Conservation (phyloP, 2,329 filamentous ascomycete genomes). For the Alternaria sp. region DNA sequence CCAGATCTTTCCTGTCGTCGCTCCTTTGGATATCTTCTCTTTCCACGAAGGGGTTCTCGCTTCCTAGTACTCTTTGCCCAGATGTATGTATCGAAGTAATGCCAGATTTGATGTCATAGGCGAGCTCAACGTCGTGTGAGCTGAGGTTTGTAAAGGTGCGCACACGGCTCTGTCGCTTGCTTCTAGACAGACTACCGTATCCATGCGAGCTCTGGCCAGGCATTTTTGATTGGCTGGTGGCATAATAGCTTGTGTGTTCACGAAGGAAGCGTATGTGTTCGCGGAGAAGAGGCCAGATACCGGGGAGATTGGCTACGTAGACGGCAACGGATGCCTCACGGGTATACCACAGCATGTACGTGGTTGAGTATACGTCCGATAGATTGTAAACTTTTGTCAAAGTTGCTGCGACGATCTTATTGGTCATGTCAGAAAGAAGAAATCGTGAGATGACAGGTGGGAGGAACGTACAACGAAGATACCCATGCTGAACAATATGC, state of each 20-base stretch:
- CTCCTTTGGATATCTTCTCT: conserved; percentile 20
- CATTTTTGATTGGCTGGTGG: conserved; percentile 13
- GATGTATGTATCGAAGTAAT: conserved; percentile 9
- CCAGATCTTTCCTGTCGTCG: conserved; percentile 20
- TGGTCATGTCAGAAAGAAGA: conserved; percentile 1
- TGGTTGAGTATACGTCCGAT: conserved; percentile 48
- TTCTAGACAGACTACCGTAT: conserved; percentile 24
- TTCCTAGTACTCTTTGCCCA: conserved; percentile 6
- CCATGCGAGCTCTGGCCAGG: conserved; percentile 25
- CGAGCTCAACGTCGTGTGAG: conserved; percentile 32
- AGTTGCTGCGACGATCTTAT: conserved; percentile 48
- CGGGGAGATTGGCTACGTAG: conserved; percentile 61
- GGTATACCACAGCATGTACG: conserved; percentile 59
- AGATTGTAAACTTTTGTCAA: conserved; percentile 60
- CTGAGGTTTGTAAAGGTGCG: conserved; percentile 12
- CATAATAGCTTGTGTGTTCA: conserved; percentile 26
- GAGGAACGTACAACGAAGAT: conserved; percentile 54
- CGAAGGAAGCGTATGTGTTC: conserved; percentile 49
- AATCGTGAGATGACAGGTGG: neutral
- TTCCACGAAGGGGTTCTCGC: conserved; percentile 13
- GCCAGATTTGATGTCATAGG: conserved; percentile 16
- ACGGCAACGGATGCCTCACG: conserved; percentile 61
- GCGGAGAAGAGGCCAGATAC: conserved; percentile 60
- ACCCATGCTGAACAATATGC: conserved; percentile 59
- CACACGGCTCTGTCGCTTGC: conserved; percentile 9